Conservation (phyloP, 2,329 filamentous ascomycete species). For the Aspergillus proliferans region DNA sequence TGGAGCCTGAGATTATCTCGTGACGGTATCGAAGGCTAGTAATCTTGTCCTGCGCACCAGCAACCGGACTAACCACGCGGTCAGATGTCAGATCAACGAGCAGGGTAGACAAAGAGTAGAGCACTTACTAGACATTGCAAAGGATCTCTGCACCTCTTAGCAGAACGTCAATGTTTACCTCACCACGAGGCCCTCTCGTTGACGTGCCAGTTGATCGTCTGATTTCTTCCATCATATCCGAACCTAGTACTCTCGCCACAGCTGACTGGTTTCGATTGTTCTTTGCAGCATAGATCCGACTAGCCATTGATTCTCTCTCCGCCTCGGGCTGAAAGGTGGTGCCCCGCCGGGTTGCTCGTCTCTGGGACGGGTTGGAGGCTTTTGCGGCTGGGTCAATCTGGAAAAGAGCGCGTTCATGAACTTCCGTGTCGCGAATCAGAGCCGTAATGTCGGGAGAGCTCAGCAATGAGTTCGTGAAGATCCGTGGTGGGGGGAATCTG, state of each 20-base stretch:
- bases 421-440: conserved; percentile 89
- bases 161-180: conserved; percentile 80
- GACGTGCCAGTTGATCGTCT: conserved; percentile 53
- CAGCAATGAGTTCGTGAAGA: conserved; percentile 90
- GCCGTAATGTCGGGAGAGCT: conserved; percentile 86
- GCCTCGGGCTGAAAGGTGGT: conserved; percentile 42
- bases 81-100: conserved; percentile 4
- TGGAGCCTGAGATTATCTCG: conserved; percentile 63
- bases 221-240: conserved; percentile 78
- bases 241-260: conserved; percentile 81
- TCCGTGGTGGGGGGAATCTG: conserved; percentile 84
- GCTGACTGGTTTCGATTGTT: conserved; percentile 67
- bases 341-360: conserved; percentile 42
- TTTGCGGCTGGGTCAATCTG: conserved; percentile 69
- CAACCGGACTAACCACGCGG: conserved; percentile 53
- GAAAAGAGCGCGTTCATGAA: conserved; percentile 91
- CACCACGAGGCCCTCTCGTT: conserved; percentile 50
- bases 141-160: conserved; percentile 84
- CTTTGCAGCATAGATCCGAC: conserved; percentile 44
- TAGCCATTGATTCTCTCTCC: conserved; percentile 40
- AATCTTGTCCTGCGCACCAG: conserved; percentile 73
- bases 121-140: conserved; percentile 68
- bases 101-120: not conserved
- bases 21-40: conserved; percentile 64
- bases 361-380: conserved; percentile 41